Evolutionary conservation across 805 yeast genomes (phyloP).

Genomic region (Hanseniaspora hatyaiensis): DNA sequence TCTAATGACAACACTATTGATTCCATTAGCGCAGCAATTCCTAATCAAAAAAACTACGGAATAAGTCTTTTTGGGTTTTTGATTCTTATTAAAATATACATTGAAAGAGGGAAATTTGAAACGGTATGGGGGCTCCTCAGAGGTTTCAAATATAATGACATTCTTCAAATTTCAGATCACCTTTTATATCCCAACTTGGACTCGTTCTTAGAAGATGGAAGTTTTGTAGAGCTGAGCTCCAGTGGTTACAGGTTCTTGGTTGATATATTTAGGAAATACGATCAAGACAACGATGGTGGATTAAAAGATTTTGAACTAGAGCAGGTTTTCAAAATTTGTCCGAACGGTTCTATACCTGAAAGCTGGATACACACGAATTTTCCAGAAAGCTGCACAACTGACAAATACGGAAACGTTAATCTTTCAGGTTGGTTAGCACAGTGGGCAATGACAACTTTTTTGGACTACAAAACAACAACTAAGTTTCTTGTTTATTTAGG

Average conservation of each 20-base stretch:
- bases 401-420: constrained; percentile 80
- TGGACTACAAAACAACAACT: constrained; percentile 72
- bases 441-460: constrained; percentile 91
- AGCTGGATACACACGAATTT: constrained; percentile 78
- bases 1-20: too few species aligned
- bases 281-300: constrained; percentile 95
- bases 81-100: constrained; percentile 64
- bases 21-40: too few species aligned
- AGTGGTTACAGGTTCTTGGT: constrained; percentile 85
- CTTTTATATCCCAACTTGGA: constrained; percentile 70
- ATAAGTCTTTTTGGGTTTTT: constrained; percentile 67
- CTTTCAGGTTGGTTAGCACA: constrained; percentile 98
- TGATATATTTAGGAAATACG: constrained; percentile 76
- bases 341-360: constrained; percentile 61
- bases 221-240: constrained; percentile 81
- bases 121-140: constrained; percentile 92
- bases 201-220: constrained; percentile 47
- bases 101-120: constrained; percentile 88
- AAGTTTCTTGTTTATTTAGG: constrained; percentile 87
- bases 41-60: constrained; percentile 41
- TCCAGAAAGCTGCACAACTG: constrained; percentile 79
- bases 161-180: constrained; percentile 69
- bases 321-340: constrained; percentile 72
- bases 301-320: constrained; percentile 60
- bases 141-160: constrained; percentile 82